A percentile compares a stretch with the other conserved stretches of the same genome.
Conservation (phyloP, 2,329 filamentous ascomycete species). For the Thermoascus crustaceus region DNA sequence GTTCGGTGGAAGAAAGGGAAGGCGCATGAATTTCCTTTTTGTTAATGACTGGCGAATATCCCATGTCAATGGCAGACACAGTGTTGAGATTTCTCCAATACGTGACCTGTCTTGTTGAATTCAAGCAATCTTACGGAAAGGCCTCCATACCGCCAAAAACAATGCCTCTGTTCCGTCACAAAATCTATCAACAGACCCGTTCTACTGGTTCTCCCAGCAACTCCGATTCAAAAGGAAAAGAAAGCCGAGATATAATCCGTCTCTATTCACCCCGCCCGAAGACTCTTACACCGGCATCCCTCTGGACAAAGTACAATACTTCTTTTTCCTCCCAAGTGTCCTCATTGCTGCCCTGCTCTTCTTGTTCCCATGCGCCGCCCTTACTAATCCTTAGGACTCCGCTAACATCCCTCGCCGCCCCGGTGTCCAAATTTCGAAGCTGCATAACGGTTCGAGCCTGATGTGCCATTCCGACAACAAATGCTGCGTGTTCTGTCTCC, state of each 20-base stretch:
- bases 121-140: slow-evolving; percentile 5
- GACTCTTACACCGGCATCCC: slow-evolving; percentile 70
- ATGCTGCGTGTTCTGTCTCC: slow-evolving; percentile 62
- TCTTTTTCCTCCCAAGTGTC: slow-evolving; percentile 51
- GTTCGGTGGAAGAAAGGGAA: slow-evolving; percentile 19
- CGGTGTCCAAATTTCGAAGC: slow-evolving; percentile 71
- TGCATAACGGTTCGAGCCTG: slow-evolving; percentile 63
- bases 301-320: slow-evolving; percentile 69
- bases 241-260: slow-evolving; percentile 6
- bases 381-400: slow-evolving; percentile 72
- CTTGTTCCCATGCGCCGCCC: slow-evolving; percentile 39
- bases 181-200: not conserved
- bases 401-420: slow-evolving; percentile 82
- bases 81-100: slow-evolving; percentile 23
- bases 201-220: slow-evolving; percentile 4
- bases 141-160: not conserved
- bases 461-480: slow-evolving; percentile 66
- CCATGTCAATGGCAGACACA: slow-evolving; percentile 27
- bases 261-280: slow-evolving; percentile 69
- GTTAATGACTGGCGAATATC: slow-evolving; percentile 32
- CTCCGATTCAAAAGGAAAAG: slow-evolving; percentile 1
- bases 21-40: slow-evolving; percentile 32
- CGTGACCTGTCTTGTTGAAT: slow-evolving; percentile 24
- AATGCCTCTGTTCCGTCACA: not conserved
- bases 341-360: slow-evolving; percentile 19